Evolutionary conservation across 441 rosid genomes (phyloP).

Genomic region (Gossypium gossypioides): DNA sequence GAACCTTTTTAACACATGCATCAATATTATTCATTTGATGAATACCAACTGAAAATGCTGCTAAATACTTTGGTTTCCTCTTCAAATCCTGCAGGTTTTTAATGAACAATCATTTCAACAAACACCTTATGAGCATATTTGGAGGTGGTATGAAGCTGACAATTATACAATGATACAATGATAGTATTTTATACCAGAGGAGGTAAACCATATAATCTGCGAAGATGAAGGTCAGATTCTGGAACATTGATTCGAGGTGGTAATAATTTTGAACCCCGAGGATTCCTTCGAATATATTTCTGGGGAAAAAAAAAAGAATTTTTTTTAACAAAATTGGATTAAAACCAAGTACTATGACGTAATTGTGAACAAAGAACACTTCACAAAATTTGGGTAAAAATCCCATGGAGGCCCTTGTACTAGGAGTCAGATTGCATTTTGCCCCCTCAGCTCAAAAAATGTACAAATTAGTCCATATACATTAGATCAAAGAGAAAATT

Average conservation of each 20-base stretch:
- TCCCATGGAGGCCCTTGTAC: rapidly evolving
- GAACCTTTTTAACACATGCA: slow-evolving; percentile 54
- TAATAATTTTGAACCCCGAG: slow-evolving; percentile 75
- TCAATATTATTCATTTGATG: slow-evolving; percentile 45
- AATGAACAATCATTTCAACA: neutral
- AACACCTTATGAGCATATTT: neutral
- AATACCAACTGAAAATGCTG: slow-evolving; percentile 56
- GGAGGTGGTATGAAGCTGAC: neutral
- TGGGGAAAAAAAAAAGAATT: slow-evolving; percentile 19
- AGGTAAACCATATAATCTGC: slow-evolving; percentile 90
- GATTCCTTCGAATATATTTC: slow-evolving; percentile 72
- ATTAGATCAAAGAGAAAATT: too few species aligned
- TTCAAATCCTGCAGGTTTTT: slow-evolving; percentile 46
- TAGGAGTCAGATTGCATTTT: too few species aligned
- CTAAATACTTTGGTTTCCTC: slow-evolving; percentile 53
- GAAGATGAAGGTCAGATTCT: slow-evolving; percentile 64
- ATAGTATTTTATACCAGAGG: slow-evolving; percentile 43
- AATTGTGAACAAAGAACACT: neutral
- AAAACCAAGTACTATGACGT: neutral
- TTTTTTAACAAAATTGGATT: neutral
- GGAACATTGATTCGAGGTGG: slow-evolving; percentile 76
- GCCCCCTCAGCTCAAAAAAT: too few species aligned
- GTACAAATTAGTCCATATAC: too few species aligned
- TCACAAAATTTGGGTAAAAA: neutral
- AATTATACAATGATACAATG: neutral